These are phyloP conservation scores for Phytophthora sojae DNA, from an alignment of 352 stramenopile species.

Conservation along the genomic window DNA sequence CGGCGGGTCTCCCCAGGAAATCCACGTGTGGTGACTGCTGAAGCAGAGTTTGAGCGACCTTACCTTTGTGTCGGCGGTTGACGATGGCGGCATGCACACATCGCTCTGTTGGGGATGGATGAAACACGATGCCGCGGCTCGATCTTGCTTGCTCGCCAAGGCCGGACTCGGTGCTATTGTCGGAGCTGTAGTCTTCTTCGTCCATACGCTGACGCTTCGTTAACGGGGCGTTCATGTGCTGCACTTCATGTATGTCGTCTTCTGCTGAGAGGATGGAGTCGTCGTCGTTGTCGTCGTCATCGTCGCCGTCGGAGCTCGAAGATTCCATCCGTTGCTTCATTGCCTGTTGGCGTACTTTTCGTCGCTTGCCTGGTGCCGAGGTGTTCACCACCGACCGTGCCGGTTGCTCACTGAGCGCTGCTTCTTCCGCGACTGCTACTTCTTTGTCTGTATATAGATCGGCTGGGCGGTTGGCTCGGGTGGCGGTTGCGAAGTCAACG, in stretches of 20 bases:
- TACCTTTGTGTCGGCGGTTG: conserved; percentile 14
- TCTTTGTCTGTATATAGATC: not conserved
- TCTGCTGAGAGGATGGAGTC: not conserved
- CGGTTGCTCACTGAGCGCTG: not conserved
- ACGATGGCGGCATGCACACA: conserved; percentile 14
- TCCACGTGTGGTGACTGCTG: conserved; percentile 17
- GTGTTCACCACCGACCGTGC: too few species aligned
- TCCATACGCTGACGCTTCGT: not conserved
- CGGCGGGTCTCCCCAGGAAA: conserved; percentile 16
- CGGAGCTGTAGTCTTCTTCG: not conserved
- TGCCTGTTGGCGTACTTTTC: not conserved
- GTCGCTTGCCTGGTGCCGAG: not conserved
- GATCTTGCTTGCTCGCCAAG: not conserved
- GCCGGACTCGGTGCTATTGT: not conserved
- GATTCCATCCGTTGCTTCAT: not conserved
- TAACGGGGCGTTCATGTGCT: not conserved
- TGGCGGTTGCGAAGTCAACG: conserved; percentile 3
- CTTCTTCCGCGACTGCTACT: not conserved
- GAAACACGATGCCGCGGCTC: conserved; percentile 10
- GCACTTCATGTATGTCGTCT: not conserved
- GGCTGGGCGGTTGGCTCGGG: not conserved
- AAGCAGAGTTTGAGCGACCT: conserved; percentile 19
- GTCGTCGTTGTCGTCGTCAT: not conserved
- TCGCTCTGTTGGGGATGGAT: conserved; percentile 10
- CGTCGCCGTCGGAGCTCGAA: not conserved